Base-by-base conservation (phyloP, 2,329 filamentous ascomycete species). In the Blastomyces gilchristii region DNA sequence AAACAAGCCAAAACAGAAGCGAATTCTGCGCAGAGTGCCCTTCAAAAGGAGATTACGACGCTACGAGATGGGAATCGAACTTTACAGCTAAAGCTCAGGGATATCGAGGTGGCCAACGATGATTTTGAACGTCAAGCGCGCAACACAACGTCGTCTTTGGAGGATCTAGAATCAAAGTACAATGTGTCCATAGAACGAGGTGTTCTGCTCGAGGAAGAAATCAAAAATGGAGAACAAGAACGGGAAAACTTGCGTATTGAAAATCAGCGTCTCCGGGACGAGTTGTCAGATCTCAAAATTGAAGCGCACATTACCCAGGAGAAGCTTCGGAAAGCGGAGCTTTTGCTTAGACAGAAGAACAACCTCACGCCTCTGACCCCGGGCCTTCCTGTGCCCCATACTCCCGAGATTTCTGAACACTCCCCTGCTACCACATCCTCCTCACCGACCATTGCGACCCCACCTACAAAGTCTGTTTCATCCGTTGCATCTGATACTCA, bases 91-190 rank as follows among this genome's bases (percentile, higher is more conserved):
- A 90, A 84, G 76, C 80, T 99, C 63, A 87, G 94, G 68, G 94
- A 99, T 75, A 96, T 93, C 69, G 94, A 99, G 77, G 94, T 99
- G 62, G 91, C 90, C 74, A 99, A 97, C 78, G 94, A 99, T 80
- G 94, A 99, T 76, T 97, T 93, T 73, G 94, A 99, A 80, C 87
- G 91, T 68, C 93, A 97, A 78, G 93, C 94, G 68, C 87, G 94
- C 69, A 94, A 97, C 76, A 97, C 93, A 37, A 92, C 91, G 45
- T 97, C 92, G 54, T 97, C 93, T 60, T 84, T 97, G 66, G 94
- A 99, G 77, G 94, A 99, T 73, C 82, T 99, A 75, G 94, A 99
- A 77, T 93, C 89, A 66, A 99, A 97, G 77, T 97, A 94, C 77
- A 97, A 97, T 74, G 85, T 95, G 63, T 86, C 92, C 4, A 95